phyloP scores from a whole-genome alignment of 148 eudicot species.

The Drosera capensis region DNA sequence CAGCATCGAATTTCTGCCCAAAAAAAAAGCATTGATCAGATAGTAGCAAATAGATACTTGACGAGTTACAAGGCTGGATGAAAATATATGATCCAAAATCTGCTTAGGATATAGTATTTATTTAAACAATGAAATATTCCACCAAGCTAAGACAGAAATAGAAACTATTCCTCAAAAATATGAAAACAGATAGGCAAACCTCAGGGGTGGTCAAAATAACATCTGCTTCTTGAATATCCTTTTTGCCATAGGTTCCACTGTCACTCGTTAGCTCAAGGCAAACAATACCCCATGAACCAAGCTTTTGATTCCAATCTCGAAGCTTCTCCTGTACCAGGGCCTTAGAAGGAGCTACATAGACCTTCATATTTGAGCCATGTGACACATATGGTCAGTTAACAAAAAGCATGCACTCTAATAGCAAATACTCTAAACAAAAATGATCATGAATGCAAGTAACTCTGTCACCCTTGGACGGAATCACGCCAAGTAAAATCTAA shows the following conservation, averaged over 20 bases:
- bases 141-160: background rate
- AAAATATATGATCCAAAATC: background rate
- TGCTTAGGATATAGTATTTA: background rate
- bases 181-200: conserved; percentile 22
- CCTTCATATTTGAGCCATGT: too few species aligned
- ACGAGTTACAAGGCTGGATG: conserved; percentile 1
- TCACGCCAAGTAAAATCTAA: too few species aligned
- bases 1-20: conserved; percentile 90
- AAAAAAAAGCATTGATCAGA: conserved; percentile 8
- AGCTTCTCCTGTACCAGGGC: conserved; percentile 98
- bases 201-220: conserved; percentile 91
- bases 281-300: conserved; percentile 55
- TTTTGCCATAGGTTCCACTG: conserved; percentile 56
- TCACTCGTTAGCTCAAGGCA: conserved; percentile 97
- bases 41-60: conserved; percentile 4
- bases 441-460: too few species aligned
- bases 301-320: conserved; percentile 72
- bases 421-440: too few species aligned
- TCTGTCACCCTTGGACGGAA: too few species aligned
- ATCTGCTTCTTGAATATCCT: conserved; percentile 82
- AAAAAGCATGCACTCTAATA: too few species aligned
- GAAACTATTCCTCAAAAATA: background rate
- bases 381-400: too few species aligned
- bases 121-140: background rate
- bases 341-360: conserved; percentile 94